These are phyloP conservation scores for Populus davidiana DNA, from an alignment of 345 rosid genomes.

Conservation along the genomic window DNA sequence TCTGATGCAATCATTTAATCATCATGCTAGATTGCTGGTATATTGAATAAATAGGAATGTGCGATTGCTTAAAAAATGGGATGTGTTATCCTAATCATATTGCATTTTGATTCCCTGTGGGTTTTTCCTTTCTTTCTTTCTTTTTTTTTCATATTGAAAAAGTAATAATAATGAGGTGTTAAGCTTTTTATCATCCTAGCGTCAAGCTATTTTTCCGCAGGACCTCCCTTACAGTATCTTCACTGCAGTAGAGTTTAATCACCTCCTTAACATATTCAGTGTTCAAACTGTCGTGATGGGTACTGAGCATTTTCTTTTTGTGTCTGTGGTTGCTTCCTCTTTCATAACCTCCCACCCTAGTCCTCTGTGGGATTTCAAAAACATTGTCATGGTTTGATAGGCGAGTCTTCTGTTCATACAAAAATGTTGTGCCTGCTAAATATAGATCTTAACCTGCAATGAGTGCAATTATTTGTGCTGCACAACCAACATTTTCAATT, in stretches of 20 bases:
- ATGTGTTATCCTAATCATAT: neutral
- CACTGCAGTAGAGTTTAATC: too few species aligned
- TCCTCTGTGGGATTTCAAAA: too few species aligned
- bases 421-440: neutral
- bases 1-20: neutral
- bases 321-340: neutral
- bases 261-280: neutral
- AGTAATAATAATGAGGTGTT: too few species aligned
- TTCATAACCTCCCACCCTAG: neutral
- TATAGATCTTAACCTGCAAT: neutral
- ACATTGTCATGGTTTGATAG: neutral
- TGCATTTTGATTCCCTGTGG: neutral
- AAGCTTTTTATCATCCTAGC: too few species aligned
- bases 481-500: neutral
- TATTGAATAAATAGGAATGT: neutral
- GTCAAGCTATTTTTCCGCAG: too few species aligned
- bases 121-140: neutral
- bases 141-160: too few species aligned
- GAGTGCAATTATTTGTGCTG: neutral
- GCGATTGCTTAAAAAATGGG: neutral
- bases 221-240: too few species aligned
- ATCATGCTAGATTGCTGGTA: neutral
- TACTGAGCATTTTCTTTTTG: neutral
- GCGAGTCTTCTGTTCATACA: neutral
- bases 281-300: neutral